A percentile compares a stretch with the other conserved stretches of the same genome.
These are phyloP conservation scores for Geosmithia morbida DNA, from an alignment of 2,329 filamentous ascomycete genomes.

Conservation along the genomic window DNA sequence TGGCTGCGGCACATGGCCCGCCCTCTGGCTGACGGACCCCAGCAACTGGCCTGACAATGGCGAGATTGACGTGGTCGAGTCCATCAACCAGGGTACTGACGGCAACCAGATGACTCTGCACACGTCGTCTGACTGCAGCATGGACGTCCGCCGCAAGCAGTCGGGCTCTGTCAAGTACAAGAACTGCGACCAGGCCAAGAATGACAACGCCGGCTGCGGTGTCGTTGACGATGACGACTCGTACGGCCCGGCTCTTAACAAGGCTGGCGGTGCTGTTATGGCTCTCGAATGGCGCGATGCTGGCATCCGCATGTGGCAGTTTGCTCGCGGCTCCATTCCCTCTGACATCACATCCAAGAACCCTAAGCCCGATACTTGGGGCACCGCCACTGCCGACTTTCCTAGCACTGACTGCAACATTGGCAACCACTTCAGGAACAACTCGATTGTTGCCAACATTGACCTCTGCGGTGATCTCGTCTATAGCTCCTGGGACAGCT, in stretches of 20 bases:
- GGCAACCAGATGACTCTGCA: slow-evolving; percentile 49
- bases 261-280: slow-evolving; percentile 39
- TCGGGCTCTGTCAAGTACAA: slow-evolving; percentile 24
- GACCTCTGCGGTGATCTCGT: slow-evolving; percentile 47
- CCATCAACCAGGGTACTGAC: slow-evolving; percentile 34
- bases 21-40: slow-evolving; percentile 50
- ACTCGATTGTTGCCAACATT: slow-evolving; percentile 53
- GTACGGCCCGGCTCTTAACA: slow-evolving; percentile 38
- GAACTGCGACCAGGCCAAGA: slow-evolving; percentile 35
- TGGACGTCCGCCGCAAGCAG: slow-evolving; percentile 38
- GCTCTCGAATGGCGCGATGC: slow-evolving; percentile 45
- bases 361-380: slow-evolving; percentile 50
- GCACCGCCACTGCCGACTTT: slow-evolving; percentile 48
- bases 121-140: slow-evolving; percentile 35
- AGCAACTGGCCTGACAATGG: slow-evolving; percentile 48
- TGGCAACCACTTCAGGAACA: slow-evolving; percentile 43
- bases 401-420: slow-evolving; percentile 49
- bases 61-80: slow-evolving; percentile 50
- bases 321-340: slow-evolving; percentile 31
- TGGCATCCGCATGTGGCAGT: slow-evolving; percentile 52
- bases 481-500: slow-evolving; percentile 27
- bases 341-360: slow-evolving; percentile 30
- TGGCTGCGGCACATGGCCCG: slow-evolving; percentile 50
- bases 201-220: slow-evolving; percentile 42
- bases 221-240: slow-evolving; percentile 27